These are phyloP conservation scores for Thelonectria rubi DNA, from an alignment of 2,329 filamentous ascomycete species.

Conservation along the genomic window DNA sequence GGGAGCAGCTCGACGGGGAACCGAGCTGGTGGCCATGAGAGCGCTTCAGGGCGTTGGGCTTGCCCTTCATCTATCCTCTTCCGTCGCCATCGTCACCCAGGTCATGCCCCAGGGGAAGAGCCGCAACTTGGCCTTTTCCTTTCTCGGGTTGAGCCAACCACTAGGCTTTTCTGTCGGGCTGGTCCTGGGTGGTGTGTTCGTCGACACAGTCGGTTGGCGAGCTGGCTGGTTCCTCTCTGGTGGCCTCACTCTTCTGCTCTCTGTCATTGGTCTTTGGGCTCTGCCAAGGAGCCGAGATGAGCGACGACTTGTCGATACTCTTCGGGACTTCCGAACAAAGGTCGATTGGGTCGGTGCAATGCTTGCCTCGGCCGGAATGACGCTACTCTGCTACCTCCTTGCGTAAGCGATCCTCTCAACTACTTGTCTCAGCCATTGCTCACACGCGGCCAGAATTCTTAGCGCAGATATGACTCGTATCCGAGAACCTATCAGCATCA, in stretches of 20 bases:
- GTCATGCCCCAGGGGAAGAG: slow-evolving; percentile 44
- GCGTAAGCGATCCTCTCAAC: slow-evolving; percentile 51
- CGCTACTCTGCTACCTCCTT: slow-evolving; percentile 62
- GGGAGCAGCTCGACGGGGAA: slow-evolving; percentile 43
- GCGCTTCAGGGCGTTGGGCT: slow-evolving; percentile 52
- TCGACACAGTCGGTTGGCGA: slow-evolving; percentile 59
- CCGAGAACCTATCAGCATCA: slow-evolving; percentile 53
- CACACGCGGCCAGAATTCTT: slow-evolving; percentile 41
- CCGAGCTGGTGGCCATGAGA: slow-evolving; percentile 50
- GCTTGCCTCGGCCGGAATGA: slow-evolving; percentile 57
- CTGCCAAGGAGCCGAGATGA: slow-evolving; percentile 44
- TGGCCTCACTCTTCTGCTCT: slow-evolving; percentile 48
- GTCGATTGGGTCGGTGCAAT: slow-evolving; percentile 65
- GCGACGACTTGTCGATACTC: slow-evolving; percentile 38
- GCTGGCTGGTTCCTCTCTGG: slow-evolving; percentile 55
- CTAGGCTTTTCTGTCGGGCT: slow-evolving; percentile 61
- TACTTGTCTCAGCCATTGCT: background rate
- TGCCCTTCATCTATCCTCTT: slow-evolving; percentile 49
- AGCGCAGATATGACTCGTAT: slow-evolving; percentile 54
- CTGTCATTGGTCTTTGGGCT: slow-evolving; percentile 48
- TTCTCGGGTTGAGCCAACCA: slow-evolving; percentile 56
- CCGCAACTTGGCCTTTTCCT: slow-evolving; percentile 54
- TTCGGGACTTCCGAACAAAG: slow-evolving; percentile 44
- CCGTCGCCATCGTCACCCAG: slow-evolving; percentile 48
- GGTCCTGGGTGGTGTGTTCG: slow-evolving; percentile 58